Base-by-base conservation (phyloP, 108 stramenopile genomes). In the Cyclotella kingstonii region DNA sequence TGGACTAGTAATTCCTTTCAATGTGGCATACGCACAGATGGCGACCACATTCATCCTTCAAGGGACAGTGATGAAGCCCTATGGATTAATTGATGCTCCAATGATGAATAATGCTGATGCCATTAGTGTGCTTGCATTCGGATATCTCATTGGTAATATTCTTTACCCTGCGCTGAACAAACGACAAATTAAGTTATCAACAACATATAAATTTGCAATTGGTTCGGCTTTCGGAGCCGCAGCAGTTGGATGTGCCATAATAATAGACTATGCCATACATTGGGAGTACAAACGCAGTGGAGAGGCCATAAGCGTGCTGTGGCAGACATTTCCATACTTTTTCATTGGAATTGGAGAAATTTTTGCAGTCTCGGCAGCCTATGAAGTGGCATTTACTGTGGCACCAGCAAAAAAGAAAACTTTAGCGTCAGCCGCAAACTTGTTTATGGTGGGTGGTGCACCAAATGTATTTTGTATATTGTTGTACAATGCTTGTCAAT, bases 21-120 rank as follows among this genome's bases (percentile, higher is more conserved):
- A 83, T 46, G 85, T 93, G 34, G 89, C 85, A 1, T 93, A 93
- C 57, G 83, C 85, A 11, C 92, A 93, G 66, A 88, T 88, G 89
- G 78, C 92, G 18, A 93, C 87, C 3, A 81, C 83, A 6, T 92
- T 89, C 36, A 79, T 86, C n/a, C 71, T 93, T 8, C 91, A 93
- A 57, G 91, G 91, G 17, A 76, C 70, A 29, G 91, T 93, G 51
- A 93, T 89, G 91, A 62, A 74, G 41, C 78, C 77, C 45, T 80
- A 82, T 38, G 85, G 87, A 4, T 41, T 81, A 11, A 70, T 93
- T 40, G 91, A 93, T 69, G 91, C 88, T 30, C 78, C 86, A 30
- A 72, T 63, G 61, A 87, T 93, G 83, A 83, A 93, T 56, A 84
- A 78, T 70, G 74, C 84, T 17, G 87, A 89, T 73, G 78, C 87